A percentile compares a stretch with the other conserved stretches of the same genome.
Conservation (phyloP, 129 eudicot genomes). For the Flaveria trinervia region DNA sequence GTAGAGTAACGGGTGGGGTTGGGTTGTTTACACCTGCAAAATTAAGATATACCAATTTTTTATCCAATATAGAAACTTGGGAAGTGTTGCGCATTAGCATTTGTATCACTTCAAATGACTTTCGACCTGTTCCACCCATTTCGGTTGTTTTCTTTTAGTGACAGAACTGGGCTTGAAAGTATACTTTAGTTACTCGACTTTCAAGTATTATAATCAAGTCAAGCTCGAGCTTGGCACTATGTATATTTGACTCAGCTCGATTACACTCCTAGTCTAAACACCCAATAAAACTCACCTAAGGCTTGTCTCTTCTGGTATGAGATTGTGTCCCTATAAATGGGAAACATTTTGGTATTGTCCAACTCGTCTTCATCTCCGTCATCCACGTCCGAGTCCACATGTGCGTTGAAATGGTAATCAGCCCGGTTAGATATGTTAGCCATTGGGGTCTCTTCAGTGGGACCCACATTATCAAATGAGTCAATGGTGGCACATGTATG, state of each 20-base stretch:
- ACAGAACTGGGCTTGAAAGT: background rate
- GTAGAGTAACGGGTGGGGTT: background rate
- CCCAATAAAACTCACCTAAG: slow-evolving; percentile 47
- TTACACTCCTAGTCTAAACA: background rate
- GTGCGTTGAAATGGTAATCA: slow-evolving; percentile 30
- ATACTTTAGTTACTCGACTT: background rate
- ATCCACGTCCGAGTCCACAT: slow-evolving; percentile 56
- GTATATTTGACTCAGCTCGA: background rate
- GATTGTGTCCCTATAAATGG: slow-evolving; percentile 49
- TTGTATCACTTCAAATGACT: background rate
- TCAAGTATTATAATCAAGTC: background rate
- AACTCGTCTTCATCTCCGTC: slow-evolving; percentile 79
- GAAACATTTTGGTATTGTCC: slow-evolving; percentile 71
- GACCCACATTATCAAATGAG: slow-evolving; percentile 53
- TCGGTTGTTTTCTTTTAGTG: background rate
- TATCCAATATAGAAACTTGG: background rate
- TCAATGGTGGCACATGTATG: slow-evolving; percentile 74
- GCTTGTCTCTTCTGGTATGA: slow-evolving; percentile 92
- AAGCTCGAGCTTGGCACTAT: background rate
- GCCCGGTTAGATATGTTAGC: slow-evolving; percentile 17
- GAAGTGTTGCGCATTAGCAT: background rate
- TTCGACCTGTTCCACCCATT: background rate
- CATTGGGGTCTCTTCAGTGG: slow-evolving; percentile 43
- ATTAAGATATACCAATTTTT: background rate
- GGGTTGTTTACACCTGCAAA: too few relatives aligned